phyloP scores from a whole-genome alignment of 2,329 filamentous ascomycete genomes.

The Paracoccidioides lutzii region DNA sequence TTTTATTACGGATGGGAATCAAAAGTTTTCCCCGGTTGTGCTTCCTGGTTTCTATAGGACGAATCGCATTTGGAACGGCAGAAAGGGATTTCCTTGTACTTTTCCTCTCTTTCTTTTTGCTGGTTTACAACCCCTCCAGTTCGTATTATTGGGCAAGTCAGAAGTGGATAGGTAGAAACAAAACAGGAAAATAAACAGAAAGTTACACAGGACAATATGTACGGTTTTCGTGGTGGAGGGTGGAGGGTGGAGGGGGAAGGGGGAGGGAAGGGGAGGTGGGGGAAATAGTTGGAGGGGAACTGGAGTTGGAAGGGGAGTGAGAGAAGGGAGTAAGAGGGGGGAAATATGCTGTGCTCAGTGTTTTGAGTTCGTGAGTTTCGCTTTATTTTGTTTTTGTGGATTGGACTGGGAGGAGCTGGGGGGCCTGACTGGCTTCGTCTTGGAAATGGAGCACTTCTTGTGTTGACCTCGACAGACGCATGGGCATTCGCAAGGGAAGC shows the following conservation, averaged over 20 bases:
- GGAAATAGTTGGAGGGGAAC: neutral
- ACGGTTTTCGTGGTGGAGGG: neutral
- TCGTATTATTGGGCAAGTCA: neutral
- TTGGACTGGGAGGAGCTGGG: neutral
- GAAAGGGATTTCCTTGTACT: neutral
- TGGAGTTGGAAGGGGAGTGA: neutral
- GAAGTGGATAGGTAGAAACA: neutral
- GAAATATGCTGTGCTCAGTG: neutral
- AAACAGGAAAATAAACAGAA: neutral
- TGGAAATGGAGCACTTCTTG: neutral
- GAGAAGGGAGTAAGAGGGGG: neutral
- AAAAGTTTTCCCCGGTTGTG: neutral
- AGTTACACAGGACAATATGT: neutral
- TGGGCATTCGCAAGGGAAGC: neutral
- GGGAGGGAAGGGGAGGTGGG: neutral
- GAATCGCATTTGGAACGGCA: neutral
- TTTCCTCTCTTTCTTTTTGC: neutral
- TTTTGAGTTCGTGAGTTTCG: neutral
- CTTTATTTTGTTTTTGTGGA: neutral
- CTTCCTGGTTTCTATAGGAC: neutral
- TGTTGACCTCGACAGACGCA: neutral
- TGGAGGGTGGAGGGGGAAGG: neutral
- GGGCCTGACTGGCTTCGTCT: neutral
- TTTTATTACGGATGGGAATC: conserved; percentile 1
- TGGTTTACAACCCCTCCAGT: neutral